A percentile compares a stretch with the other conserved stretches of the same genome.
phyloP scores from a whole-genome alignment of 1,139 yeast genomes.

The Yamadazyma songkhlaensis region DNA sequence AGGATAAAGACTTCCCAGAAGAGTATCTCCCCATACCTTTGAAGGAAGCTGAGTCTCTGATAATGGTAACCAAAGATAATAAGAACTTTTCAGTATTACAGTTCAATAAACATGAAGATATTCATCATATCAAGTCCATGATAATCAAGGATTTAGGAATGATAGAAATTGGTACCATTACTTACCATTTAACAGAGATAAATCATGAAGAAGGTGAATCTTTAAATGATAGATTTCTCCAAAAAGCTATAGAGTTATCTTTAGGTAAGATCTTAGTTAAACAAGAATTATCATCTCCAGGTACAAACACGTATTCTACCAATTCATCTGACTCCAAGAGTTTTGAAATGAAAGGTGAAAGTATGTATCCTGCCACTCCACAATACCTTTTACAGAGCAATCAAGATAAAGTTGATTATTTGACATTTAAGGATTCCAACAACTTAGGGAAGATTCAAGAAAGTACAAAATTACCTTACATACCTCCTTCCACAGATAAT shows the following conservation, averaged over 20 bases:
- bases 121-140: constrained; percentile 26
- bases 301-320: constrained; percentile 33
- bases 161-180: constrained; percentile 35
- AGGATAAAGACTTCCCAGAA: constrained; percentile 17
- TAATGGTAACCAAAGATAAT: constrained; percentile 60
- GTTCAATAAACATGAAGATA: constrained; percentile 12
- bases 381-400: constrained; percentile 49
- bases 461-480: constrained; percentile 12
- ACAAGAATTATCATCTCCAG: constrained; percentile 38
- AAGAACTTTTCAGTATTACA: constrained; percentile 19
- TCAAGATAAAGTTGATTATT: constrained; percentile 50
- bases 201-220: constrained; percentile 62
- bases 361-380: constrained; percentile 56
- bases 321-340: constrained; percentile 50
- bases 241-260: constrained; percentile 28
- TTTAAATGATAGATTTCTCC: constrained; percentile 45
- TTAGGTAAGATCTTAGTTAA: constrained; percentile 43
- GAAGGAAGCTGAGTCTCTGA: constrained; percentile 9
- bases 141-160: constrained; percentile 43
- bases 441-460: constrained; percentile 14
- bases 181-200: constrained; percentile 72
- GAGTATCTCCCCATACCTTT: constrained; percentile 28
- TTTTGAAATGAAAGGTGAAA: constrained; percentile 42
- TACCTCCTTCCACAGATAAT: constrained; percentile 7
- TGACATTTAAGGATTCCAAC: constrained; percentile 56